Evolutionary conservation across 495 filamentous ascomycete species (phyloP), one percentile per base, ranked within the genome.

Genomic region (Aspergillus olivimuriae): DNA sequence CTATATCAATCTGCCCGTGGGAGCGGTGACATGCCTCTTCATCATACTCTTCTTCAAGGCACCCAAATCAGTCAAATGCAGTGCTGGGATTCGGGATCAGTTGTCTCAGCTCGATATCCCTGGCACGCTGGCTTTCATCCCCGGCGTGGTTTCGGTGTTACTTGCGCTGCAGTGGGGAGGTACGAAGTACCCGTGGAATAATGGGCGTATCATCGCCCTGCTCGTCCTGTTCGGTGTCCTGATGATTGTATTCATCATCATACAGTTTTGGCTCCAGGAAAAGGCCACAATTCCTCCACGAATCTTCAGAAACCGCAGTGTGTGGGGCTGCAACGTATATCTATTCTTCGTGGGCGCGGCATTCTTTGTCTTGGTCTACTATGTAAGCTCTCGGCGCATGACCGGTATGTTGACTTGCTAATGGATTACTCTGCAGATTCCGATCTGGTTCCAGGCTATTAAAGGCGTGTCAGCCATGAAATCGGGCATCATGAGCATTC

Each of bases 101-200:
- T 9, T 57, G 14, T 76, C 63, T 41, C 70, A 80, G 36, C 69
- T 92, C 34, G 88, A 94, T 57, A 70, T 80, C 1, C 50, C 75
- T 2, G 88, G 88, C 3, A 83, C 78, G 0, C 3, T 70, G 2
- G 59, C 85, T 40, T 86, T 94, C 55, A 65, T 94, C 30, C 86
- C 86, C 1, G 74, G 71, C 10, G 76, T 94, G 19, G 69, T 90
- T 48, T 82, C 76, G 48, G 61, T 91, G 2, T 58, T 94, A 11
- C 68, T 95, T 0, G 89, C 89, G 0, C 68, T 95, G 15, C 87
- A 92, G 58, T 95, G 89, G 89, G 89, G 87, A 34, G 89, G 88
- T 3, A 74, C 73, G 0, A 74, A 64, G 20, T 87, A 90, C 47
- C 47, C 62, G 0, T 94, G 87, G 88, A 55, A 46, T 36, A 72